These are phyloP conservation scores for Pseudoneurospora amorphoporcata DNA, from an alignment of 495 filamentous ascomycete genomes.

Conservation along the genomic window DNA sequence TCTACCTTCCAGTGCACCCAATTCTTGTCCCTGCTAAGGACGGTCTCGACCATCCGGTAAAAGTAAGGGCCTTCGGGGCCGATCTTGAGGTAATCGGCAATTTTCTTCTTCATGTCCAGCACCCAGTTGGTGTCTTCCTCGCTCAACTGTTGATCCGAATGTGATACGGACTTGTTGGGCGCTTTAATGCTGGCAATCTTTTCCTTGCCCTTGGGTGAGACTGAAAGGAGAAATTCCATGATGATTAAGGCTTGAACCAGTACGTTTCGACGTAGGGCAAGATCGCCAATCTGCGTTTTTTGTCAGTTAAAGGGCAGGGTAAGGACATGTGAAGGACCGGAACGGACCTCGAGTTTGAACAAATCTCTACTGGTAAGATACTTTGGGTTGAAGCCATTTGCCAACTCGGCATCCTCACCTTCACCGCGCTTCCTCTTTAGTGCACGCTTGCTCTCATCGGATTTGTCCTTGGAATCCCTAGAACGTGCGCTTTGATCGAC, in stretches of 20 bases:
- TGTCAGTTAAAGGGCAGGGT: slow-evolving; percentile 8
- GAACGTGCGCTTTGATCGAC: slow-evolving; percentile 44
- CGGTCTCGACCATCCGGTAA: slow-evolving; percentile 90
- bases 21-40: slow-evolving; percentile 89
- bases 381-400: slow-evolving; percentile 85
- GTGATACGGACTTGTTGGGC: slow-evolving; percentile 78
- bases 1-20: slow-evolving; percentile 98
- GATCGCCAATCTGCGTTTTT: slow-evolving; percentile 62
- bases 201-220: slow-evolving; percentile 72
- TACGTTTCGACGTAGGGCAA: slow-evolving; percentile 86
- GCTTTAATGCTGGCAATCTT: slow-evolving; percentile 55
- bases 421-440: slow-evolving; percentile 62
- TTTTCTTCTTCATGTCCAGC: slow-evolving; percentile 54
- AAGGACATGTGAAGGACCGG: not conserved
- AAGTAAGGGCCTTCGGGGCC: slow-evolving; percentile 75
- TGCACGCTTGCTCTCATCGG: slow-evolving; percentile 50
- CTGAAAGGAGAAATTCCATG: slow-evolving; percentile 81
- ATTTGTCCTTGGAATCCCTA: slow-evolving; percentile 31
- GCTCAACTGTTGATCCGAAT: slow-evolving; percentile 57
- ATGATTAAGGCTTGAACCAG: slow-evolving; percentile 90
- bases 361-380: slow-evolving; percentile 91
- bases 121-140: slow-evolving; percentile 87
- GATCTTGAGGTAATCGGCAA: slow-evolving; percentile 71
- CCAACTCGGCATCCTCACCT: slow-evolving; percentile 48
- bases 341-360: slow-evolving; percentile 79